These are phyloP conservation scores for Chaetomiaceae sp. DNA, from an alignment of 2,329 filamentous ascomycete species.

Conservation along the genomic window DNA sequence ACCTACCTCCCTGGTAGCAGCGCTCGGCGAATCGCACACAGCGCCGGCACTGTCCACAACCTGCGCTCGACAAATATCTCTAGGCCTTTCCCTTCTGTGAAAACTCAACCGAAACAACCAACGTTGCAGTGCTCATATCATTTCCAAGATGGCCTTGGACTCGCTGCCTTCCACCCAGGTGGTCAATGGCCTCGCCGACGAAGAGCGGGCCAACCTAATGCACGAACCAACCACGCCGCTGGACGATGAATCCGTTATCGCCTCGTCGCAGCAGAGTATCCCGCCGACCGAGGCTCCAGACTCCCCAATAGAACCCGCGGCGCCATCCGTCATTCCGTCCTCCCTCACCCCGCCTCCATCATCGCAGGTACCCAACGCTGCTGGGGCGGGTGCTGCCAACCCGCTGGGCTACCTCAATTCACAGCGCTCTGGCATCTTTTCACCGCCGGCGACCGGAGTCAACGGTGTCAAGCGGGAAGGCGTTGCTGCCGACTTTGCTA, in stretches of 20 bases:
- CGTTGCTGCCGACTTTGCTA: constrained; percentile 39
- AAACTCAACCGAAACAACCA: background rate
- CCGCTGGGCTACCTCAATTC: constrained; percentile 36
- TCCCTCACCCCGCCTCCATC: constrained; percentile 56
- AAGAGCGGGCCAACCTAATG: constrained; percentile 23
- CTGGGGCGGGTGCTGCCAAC: constrained; percentile 26
- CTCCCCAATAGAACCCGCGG: constrained; percentile 47
- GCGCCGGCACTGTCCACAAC: background rate
- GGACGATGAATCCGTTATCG: constrained; percentile 25
- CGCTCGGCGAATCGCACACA: background rate
- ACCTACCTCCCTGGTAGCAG: too few species aligned
- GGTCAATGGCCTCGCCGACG: constrained; percentile 30
- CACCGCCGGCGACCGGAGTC: constrained; percentile 48
- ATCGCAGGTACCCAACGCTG: constrained; percentile 42
- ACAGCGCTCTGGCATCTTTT: constrained; percentile 48
- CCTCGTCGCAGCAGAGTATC: constrained; percentile 50
- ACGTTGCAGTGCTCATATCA: background rate
- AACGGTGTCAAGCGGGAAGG: constrained; percentile 32
- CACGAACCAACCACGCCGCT: constrained; percentile 35
- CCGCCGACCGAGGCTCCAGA: constrained; percentile 53
- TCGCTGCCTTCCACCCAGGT: constrained; percentile 33
- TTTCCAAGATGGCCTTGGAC: constrained; percentile 30
- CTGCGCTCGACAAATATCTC: background rate
- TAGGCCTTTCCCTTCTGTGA: background rate
- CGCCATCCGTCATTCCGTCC: constrained; percentile 50